Base-by-base conservation (phyloP, 805 yeast genomes). In the Suhomyces xylopsoci region DNA sequence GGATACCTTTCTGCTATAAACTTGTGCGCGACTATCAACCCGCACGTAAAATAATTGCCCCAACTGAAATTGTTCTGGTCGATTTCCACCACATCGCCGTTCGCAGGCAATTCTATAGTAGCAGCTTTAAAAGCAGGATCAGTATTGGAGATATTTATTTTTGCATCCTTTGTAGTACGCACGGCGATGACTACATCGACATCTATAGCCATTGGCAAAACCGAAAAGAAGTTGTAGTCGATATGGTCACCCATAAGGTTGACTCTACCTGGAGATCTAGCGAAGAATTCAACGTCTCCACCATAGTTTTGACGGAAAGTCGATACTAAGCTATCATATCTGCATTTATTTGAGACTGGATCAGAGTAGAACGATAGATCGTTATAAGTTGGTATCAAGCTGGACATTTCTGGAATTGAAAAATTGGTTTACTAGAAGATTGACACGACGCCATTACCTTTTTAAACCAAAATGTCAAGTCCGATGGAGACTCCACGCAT, bases 201-300 rank as follows among this genome's bases (percentile, higher is more conserved):
- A 45, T 83, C 86, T 36, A 86, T 81, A 3, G 92, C 90, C 85
- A 86, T 81, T 15, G 91, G 91, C 58, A 86, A 74, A 9, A 83
- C 87, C 6, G 88, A 77, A 63, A 82, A 86, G 60, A 80, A 78
- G 57, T 81, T 80, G 64, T 85, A 86, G 68, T 86, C 91, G 51
- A 86, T 81, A 62, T 86, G 92, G 58, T 86, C 91, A 36, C 92
- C 91, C 51, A 86, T 83, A 53, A 86, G 70, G 64, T 85, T 86
- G 50, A 86, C 91, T 59, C 92, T 71, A 30, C 91, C 91, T n/a
- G 92, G 91, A 14, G 88, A 81, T 48, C 90, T 73, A 20, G 84
- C 70, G 38, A 82, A 66, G 61, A 83, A 78, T 32, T 74, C 77
- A 3, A 81, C 79, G 6, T 64, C 60, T 24, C 60, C 60, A 15